These are phyloP conservation scores for Hydnomerulius pinastri DNA, from an alignment of 768 basidiomycete species.

Conservation along the genomic window DNA sequence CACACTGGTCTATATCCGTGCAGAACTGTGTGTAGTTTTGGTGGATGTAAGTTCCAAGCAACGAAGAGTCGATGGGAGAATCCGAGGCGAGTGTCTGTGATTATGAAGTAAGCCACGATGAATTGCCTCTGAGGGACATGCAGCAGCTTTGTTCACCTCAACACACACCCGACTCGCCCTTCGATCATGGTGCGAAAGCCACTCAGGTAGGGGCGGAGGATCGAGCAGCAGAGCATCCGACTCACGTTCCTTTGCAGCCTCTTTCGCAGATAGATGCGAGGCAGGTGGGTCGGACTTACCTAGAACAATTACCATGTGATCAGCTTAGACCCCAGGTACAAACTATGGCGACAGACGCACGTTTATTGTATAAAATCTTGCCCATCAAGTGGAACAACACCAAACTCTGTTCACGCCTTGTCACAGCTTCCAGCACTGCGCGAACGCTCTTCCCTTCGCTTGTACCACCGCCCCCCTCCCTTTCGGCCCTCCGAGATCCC, in stretches of 20 bases:
- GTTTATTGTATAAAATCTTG: conserved; percentile 93
- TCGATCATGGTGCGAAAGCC: conserved; percentile 62
- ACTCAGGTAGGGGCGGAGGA: conserved; percentile 56
- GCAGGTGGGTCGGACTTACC: conserved; percentile 74
- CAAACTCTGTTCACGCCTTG: conserved; percentile 82
- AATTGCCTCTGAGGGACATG: no score
- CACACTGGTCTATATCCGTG: conserved; percentile 71
- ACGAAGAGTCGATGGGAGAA: conserved; percentile 87
- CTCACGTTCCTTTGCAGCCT: conserved; percentile 60
- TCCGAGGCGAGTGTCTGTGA: conserved; percentile 74
- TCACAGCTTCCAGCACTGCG: conserved; percentile 68
- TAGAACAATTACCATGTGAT: conserved; percentile 29
- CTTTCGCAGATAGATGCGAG: conserved; percentile 58
- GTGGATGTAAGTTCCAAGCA: conserved; percentile 89
- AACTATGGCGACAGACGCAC: conserved; percentile 44
- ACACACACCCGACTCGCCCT: conserved; percentile 73
- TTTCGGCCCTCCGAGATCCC: conserved; percentile 37
- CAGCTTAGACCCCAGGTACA: background rate
- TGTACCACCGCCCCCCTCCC: conserved; percentile 16
- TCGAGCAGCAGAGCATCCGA: conserved; percentile 57
- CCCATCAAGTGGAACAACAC: conserved; percentile 92
- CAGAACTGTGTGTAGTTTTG: conserved; percentile 93
- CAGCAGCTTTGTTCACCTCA: conserved; percentile 47
- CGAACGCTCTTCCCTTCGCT: conserved; percentile 21
- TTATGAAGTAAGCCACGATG: background rate